Evolutionary conservation across 257 asterid genomes (phyloP).

Genomic region (Fraxinus pennsylvanica): DNA sequence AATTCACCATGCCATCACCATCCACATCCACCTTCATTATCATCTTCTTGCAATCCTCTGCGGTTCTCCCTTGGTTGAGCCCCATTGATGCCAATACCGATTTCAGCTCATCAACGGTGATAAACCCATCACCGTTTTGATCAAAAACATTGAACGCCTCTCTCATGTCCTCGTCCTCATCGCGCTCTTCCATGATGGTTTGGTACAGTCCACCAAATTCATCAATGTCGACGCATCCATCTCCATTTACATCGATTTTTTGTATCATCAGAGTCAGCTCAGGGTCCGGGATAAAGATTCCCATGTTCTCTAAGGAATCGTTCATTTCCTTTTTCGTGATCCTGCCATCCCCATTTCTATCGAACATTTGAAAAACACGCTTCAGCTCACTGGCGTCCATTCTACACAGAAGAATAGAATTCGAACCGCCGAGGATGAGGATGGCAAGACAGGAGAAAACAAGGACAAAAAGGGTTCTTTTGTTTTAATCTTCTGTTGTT

Average conservation of each 20-base stretch:
- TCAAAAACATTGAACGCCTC: slow-evolving; percentile 72
- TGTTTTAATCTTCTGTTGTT: slow-evolving; percentile 11
- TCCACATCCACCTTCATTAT: slow-evolving; percentile 61
- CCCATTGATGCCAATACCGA: slow-evolving; percentile 55
- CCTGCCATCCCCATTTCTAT: slow-evolving; percentile 60
- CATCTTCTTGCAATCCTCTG: slow-evolving; percentile 64
- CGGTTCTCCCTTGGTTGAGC: slow-evolving; percentile 51
- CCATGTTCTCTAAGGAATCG: slow-evolving; percentile 64
- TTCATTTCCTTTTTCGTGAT: slow-evolving; percentile 54
- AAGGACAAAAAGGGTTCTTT: slow-evolving; percentile 11
- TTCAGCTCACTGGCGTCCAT: slow-evolving; percentile 54
- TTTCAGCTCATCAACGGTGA: slow-evolving; percentile 56
- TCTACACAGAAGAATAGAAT: slow-evolving; percentile 4
- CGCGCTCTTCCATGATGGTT: slow-evolving; percentile 49
- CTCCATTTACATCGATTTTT: slow-evolving; percentile 49
- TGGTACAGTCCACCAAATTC: slow-evolving; percentile 54
- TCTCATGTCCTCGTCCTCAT: slow-evolving; percentile 56
- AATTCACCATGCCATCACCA: slow-evolving; percentile 62
- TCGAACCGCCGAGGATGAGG: background rate
- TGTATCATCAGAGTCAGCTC: slow-evolving; percentile 52
- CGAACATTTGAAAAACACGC: slow-evolving; percentile 58
- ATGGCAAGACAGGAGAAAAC: background rate
- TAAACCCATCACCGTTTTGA: slow-evolving; percentile 59
- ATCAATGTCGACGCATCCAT: slow-evolving; percentile 58
- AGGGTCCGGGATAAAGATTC: slow-evolving; percentile 49